phyloP scores from a whole-genome alignment of 2,329 filamentous ascomycete species.

The Fusarium sp. region DNA sequence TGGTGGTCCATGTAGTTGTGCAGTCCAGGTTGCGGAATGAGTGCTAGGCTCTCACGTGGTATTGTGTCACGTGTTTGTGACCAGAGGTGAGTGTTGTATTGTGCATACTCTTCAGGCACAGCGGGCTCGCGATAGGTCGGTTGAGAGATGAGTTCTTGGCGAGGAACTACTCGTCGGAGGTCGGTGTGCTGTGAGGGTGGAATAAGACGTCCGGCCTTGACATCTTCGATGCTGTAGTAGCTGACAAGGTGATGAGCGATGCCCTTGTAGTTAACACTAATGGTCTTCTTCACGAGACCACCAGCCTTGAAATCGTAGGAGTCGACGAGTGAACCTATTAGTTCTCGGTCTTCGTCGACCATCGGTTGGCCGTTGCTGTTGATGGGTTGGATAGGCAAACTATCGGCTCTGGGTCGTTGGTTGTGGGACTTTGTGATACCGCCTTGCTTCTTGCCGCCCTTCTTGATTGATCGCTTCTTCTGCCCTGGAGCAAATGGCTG shows the following conservation, averaged over 20 bases:
- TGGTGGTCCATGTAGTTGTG: background rate
- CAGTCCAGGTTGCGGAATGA: background rate
- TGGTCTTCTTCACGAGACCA: slow-evolving; percentile 92
- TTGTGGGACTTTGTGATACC: slow-evolving; percentile 50
- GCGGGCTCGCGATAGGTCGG: background rate
- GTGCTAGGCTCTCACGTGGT: background rate
- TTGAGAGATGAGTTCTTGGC: background rate
- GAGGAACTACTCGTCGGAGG: background rate
- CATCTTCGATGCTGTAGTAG: slow-evolving; percentile 87
- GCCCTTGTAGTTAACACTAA: slow-evolving; percentile 79
- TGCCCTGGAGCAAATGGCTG: slow-evolving; percentile 82
- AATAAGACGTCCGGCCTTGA: slow-evolving; percentile 68
- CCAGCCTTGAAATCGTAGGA: slow-evolving; percentile 87
- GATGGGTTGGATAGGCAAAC: background rate
- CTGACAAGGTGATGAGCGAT: slow-evolving; percentile 87
- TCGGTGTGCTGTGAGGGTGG: slow-evolving; percentile 64
- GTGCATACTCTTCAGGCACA: background rate
- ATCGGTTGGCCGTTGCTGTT: background rate
- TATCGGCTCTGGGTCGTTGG: background rate
- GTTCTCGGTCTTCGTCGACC: slow-evolving; percentile 51
- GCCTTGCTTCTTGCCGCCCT: slow-evolving; percentile 63
- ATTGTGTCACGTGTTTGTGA: background rate
- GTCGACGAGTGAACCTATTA: slow-evolving; percentile 88
- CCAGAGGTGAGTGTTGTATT: background rate
- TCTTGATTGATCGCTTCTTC: slow-evolving; percentile 86